These are phyloP conservation scores for Xerocomellus intermedius DNA, from an alignment of 768 basidiomycete genomes.

Conservation along the genomic window DNA sequence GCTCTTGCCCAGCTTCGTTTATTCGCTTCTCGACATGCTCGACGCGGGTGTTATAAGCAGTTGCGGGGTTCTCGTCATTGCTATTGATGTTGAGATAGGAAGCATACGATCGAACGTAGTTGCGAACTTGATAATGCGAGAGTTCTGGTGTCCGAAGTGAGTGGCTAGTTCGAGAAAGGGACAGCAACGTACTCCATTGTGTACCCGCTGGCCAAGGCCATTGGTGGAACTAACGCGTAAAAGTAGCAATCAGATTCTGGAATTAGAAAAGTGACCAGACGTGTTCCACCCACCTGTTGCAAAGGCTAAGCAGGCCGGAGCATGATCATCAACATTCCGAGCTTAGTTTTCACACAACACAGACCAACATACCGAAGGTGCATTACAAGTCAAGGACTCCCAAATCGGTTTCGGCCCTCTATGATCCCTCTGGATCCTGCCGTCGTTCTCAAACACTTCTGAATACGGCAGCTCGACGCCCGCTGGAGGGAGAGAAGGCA, in stretches of 20 bases:
- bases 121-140: constrained; percentile 33
- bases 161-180: not conserved
- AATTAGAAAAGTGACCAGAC: not conserved
- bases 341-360: too few relatives aligned
- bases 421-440: constrained; percentile 4
- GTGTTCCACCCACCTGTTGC: not conserved
- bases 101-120: constrained; percentile 29
- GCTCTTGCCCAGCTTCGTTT: constrained; percentile 13
- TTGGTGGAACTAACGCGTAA: not conserved
- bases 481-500: constrained; percentile 9
- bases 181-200: constrained; percentile 6
- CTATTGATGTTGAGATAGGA: constrained; percentile 14
- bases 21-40: constrained; percentile 42
- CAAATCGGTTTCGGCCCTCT: constrained; percentile 13
- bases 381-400: constrained; percentile 12
- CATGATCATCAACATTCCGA: not conserved
- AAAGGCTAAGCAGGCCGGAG: not conserved
- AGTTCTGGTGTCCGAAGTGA: constrained; percentile 22
- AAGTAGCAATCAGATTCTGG: not conserved
- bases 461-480: constrained; percentile 9
- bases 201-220: constrained; percentile 20
- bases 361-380: constrained; percentile 9
- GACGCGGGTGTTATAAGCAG: constrained; percentile 48
- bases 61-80: constrained; percentile 38
- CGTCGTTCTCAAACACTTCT: constrained; percentile 9